Conservation (phyloP, 345 rosid species). For the Eucalyptus albens region DNA sequence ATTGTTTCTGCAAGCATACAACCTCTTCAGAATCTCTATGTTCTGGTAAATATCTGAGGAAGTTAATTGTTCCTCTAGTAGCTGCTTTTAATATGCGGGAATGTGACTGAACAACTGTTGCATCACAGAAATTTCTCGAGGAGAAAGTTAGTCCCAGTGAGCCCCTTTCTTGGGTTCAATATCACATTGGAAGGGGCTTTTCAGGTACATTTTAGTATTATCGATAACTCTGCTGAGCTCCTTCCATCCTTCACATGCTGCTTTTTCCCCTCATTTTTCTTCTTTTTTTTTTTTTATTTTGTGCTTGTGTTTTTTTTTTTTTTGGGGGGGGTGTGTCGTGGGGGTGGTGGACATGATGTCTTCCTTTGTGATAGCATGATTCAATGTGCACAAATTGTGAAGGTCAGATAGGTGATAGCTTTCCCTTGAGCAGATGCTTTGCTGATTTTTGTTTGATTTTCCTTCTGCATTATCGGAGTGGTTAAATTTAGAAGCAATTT, state of each 20-base stretch:
- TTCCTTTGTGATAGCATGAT: neutral
- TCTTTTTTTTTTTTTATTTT: neutral
- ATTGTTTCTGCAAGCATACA: constrained; percentile 75
- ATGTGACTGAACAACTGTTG: neutral
- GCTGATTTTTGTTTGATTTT: neutral
- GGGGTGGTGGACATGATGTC: neutral
- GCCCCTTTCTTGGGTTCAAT: constrained; percentile 33
- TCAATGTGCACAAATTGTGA: neutral
- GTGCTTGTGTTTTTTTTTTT: neutral
- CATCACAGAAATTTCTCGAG: constrained; percentile 36
- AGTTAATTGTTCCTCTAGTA: neutral
- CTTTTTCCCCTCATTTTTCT: neutral
- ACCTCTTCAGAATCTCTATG: constrained; percentile 59
- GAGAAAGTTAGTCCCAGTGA: constrained; percentile 40
- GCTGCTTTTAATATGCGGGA: neutral
- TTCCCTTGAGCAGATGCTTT: neutral
- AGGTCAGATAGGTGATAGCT: neutral
- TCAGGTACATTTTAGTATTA: constrained; percentile 17
- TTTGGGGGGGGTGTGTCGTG: neutral
- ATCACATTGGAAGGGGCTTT: constrained; percentile 60
- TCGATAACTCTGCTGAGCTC: neutral
- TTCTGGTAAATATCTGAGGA: constrained; percentile 27
- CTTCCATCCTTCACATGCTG: neutral
- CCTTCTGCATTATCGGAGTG: neutral
- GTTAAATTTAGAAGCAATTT: neutral